Percentiles rank a stretch among this genome's conserved stretches.
Evolutionary conservation across 2,329 filamentous ascomycete genomes (phyloP).

Genomic region (Aspergillus phoenicis): DNA sequence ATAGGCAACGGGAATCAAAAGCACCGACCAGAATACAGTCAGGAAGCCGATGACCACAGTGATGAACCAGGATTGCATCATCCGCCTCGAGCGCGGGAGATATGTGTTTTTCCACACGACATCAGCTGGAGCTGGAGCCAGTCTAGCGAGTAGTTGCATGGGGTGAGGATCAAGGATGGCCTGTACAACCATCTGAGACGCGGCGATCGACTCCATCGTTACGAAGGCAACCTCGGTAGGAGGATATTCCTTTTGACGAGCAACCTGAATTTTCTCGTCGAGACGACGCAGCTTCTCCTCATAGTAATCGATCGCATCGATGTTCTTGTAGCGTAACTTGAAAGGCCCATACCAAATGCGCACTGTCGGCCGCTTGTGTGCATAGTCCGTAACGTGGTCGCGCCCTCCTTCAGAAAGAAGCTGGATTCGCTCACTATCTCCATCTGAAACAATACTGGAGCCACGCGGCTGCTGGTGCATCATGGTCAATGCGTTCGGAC

Average conservation of each 20-base stretch:
- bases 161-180: conserved; percentile 90
- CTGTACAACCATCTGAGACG: conserved; percentile 93
- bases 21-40: conserved; percentile 83
- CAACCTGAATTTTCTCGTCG: conserved; percentile 71
- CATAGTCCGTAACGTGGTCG: conserved; percentile 49
- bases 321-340: conserved; percentile 68
- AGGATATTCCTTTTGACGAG: conserved; percentile 74
- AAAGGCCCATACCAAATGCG: conserved; percentile 79
- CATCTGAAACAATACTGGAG: conserved; percentile 32
- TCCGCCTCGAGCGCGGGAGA: conserved; percentile 70
- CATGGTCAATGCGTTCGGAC: conserved; percentile 49
- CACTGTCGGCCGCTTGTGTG: conserved; percentile 63
- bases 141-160: conserved; percentile 78
- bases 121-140: conserved; percentile 84
- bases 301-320: conserved; percentile 94
- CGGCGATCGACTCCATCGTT: conserved; percentile 93
- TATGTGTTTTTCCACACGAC: conserved; percentile 98
- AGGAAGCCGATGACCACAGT: conserved; percentile 81
- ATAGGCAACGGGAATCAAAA: conserved; percentile 77
- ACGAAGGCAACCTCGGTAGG: conserved; percentile 88
- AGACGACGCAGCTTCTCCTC: conserved; percentile 78
- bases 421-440: conserved; percentile 62
- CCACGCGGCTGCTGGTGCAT: conserved; percentile 52
- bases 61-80: conserved; percentile 78
- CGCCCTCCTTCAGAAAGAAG: conserved; percentile 53